Base-by-base conservation (phyloP, 1,139 yeast genomes). In the Debaryomyces fabryi region DNA sequence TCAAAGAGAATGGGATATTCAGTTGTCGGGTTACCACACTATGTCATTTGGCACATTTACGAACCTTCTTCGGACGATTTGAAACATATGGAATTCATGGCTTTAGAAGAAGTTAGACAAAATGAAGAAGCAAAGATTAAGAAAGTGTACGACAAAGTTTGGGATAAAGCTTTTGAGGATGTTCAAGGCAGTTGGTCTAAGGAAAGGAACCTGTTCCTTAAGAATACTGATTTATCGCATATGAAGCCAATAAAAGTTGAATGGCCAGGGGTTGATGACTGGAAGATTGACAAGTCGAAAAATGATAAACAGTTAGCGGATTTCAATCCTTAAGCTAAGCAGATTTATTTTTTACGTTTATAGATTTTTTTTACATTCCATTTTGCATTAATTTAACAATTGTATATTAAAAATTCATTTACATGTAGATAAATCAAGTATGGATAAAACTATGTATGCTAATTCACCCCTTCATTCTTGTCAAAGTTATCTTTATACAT, bases 41-140 rank as follows among this genome's bases (percentile, higher is more conserved):
- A 90, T 63, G 93, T 88, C 39, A 86, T 89, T 53, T 89, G 96
- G 97, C 97, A 89, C 65, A 86, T 89, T 52, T 89, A 88, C 66
- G 97, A 89, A 67, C 96, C 96, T 18, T 85, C 92, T 6, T 78
- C 85, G 3, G 96, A 88, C 60, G 96, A 88, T 71, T 74, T 88
- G 69, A 86, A 88, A 69, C 96, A 90, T 64, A 90, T 90, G 96
- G 96, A 88, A 64, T 89, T 96, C 96, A 88, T 90, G 96, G 96
- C 96, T 0, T 82, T 88, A 59, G 96, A 90, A 67, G 96, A 90
- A 65, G 83, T 83, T 49, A 81, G 95, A 55, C 83, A 81, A 59
- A 74, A 79, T 53, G 86, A 82, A 63, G 90, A 87, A 60, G 82
- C 81, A 44, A 80, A 82, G 63, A 74, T 84, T 51, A 80, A 80